These are phyloP conservation scores for Talaromyces sp. DNA, from an alignment of 2,329 filamentous ascomycete species.

Conservation along the genomic window DNA sequence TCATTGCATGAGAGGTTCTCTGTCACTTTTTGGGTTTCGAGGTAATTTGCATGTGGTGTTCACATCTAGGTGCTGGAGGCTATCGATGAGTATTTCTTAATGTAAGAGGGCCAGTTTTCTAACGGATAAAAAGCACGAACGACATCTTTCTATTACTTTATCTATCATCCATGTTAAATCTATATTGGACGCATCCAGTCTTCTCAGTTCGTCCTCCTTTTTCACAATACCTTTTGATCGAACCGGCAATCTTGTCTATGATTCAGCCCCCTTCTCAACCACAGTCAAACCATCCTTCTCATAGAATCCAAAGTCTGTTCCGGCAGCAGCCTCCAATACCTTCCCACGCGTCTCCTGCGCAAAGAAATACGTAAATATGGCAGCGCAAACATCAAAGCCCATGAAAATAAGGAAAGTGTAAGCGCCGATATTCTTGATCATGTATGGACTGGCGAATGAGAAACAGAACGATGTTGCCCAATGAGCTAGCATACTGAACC, in stretches of 20 bases:
- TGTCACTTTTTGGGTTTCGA: background rate
- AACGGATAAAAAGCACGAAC: background rate
- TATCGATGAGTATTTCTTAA: background rate
- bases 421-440: slow-evolving; percentile 45
- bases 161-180: background rate
- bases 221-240: background rate
- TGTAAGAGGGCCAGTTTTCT: background rate
- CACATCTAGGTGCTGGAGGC: background rate
- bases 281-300: slow-evolving; percentile 12
- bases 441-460: slow-evolving; percentile 32
- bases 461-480: slow-evolving; percentile 34
- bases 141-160: background rate
- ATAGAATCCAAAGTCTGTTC: slow-evolving; percentile 22
- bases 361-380: slow-evolving; percentile 51
- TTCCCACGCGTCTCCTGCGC: slow-evolving; percentile 53
- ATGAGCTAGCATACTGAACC: slow-evolving; percentile 30
- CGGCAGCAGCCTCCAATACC: slow-evolving; percentile 43
- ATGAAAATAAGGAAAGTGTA: slow-evolving; percentile 43
- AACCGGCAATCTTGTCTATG: background rate
- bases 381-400: slow-evolving; percentile 42
- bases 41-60: background rate
- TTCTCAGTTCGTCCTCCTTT: background rate
- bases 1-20: slow-evolving; percentile 8
- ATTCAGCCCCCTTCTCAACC: background rate
- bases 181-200: background rate